Percentiles rank a stretch among this genome's conserved stretches.
phyloP scores from a whole-genome alignment of 345 rosid genomes.

The Populus nigra region DNA sequence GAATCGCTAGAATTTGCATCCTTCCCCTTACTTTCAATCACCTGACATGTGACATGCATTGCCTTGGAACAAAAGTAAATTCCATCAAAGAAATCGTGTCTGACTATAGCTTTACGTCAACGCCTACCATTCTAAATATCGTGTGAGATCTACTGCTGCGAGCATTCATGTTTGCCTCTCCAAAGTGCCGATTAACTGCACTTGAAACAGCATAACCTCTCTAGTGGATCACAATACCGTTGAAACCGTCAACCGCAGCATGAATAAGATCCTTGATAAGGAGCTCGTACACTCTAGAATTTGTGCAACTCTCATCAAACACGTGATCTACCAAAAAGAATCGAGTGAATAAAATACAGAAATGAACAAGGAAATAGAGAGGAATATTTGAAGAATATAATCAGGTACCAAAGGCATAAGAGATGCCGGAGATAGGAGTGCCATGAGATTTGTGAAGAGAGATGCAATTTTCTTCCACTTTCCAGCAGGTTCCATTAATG shows the following conservation, averaged over 20 bases:
- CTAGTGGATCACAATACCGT: constrained; percentile 40
- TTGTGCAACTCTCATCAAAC: constrained; percentile 66
- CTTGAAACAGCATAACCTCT: background rate
- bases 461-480: constrained; percentile 64
- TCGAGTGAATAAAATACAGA: background rate
- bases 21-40: constrained; percentile 83
- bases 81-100: background rate
- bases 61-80: background rate
- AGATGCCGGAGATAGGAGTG: constrained; percentile 59
- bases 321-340: constrained; percentile 56
- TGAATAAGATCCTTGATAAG: constrained; percentile 75
- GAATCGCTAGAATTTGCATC: constrained; percentile 30
- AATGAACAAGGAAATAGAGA: background rate
- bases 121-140: constrained; percentile 84
- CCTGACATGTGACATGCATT: constrained; percentile 40
- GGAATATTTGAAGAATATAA: background rate
- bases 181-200: constrained; percentile 82
- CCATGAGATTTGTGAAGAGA: constrained; percentile 70
- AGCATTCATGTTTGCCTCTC: constrained; percentile 93
- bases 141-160: constrained; percentile 98
- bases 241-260: constrained; percentile 82
- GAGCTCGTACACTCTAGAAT: constrained; percentile 63
- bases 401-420: constrained; percentile 68
- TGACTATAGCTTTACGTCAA: background rate
- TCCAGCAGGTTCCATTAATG: constrained; percentile 48